Evolutionary conservation across 805 yeast genomes (phyloP).

Genomic region (Citeromyces nyonsensis): DNA sequence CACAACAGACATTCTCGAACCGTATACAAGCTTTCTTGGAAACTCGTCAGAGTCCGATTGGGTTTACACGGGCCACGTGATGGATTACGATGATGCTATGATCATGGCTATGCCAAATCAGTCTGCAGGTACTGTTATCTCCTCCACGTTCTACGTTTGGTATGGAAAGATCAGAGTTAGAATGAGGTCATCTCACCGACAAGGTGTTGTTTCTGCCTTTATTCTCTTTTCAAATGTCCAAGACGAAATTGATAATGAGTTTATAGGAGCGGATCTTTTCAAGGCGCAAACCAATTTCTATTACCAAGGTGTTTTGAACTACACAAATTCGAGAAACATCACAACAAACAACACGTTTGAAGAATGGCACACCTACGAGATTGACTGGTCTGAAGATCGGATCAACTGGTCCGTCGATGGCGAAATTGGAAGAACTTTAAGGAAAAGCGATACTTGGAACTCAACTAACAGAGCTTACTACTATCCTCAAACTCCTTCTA

Average conservation of each 20-base stretch:
- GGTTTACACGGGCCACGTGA: slow-evolving; percentile 49
- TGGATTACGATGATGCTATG: slow-evolving; percentile 37
- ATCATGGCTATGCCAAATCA: slow-evolving; percentile 68
- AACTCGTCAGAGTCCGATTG: slow-evolving; percentile 54
- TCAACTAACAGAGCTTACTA: slow-evolving; percentile 37
- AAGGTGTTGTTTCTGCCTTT: slow-evolving; percentile 76
- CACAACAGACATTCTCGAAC: slow-evolving; percentile 11
- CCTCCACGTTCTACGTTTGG: slow-evolving; percentile 74
- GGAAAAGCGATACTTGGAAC: slow-evolving; percentile 44
- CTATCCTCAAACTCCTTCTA: slow-evolving; percentile 64
- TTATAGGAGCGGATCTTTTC: slow-evolving; percentile 60
- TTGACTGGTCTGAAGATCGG: slow-evolving; percentile 72
- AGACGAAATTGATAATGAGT: slow-evolving; percentile 87
- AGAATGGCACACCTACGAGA: slow-evolving; percentile 57
- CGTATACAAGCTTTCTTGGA: slow-evolving; percentile 30
- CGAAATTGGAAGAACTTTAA: slow-evolving; percentile 43
- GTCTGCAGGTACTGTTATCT: slow-evolving; percentile 63
- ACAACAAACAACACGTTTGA: slow-evolving; percentile 38
- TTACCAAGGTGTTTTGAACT: slow-evolving; percentile 59
- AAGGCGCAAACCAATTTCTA: slow-evolving; percentile 68
- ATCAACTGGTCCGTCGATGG: slow-evolving; percentile 69
- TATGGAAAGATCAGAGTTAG: slow-evolving; percentile 66
- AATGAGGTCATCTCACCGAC: slow-evolving; percentile 57
- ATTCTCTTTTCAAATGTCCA: slow-evolving; percentile 71
- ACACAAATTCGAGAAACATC: slow-evolving; percentile 35